phyloP scores from a whole-genome alignment of 179 eudicot species.

The Spinacia oleracea region DNA sequence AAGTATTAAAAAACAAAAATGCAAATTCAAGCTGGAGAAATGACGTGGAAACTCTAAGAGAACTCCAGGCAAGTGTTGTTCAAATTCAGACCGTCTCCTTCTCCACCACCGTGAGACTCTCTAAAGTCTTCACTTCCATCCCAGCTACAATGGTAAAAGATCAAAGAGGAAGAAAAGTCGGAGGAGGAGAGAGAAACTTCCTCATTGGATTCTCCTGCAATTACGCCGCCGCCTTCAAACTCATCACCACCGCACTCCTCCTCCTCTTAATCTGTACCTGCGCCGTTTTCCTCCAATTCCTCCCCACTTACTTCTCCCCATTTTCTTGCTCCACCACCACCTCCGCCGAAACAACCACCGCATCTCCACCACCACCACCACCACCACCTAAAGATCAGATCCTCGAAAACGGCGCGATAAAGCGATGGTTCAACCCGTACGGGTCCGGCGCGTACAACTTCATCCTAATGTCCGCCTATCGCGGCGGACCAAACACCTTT shows the following conservation, averaged over 20 bases:
- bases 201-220: constrained; percentile 49
- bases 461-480: constrained; percentile 30
- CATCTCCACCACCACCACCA: background rate
- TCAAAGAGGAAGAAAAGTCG: background rate
- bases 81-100: too few species aligned
- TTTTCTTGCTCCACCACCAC: constrained; percentile 4
- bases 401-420: background rate
- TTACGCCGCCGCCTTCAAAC: constrained; percentile 60
- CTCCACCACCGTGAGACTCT: background rate
- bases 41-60: too few species aligned
- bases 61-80: too few species aligned
- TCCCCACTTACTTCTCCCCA: constrained; percentile 39
- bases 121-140: background rate
- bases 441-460: constrained; percentile 43
- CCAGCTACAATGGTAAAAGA: background rate
- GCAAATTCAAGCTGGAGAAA: too few species aligned
- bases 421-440: constrained; percentile 26
- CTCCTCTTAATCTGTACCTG: constrained; percentile 42
- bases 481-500: constrained; percentile 27
- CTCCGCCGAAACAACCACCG: background rate
- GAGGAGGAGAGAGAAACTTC: constrained; percentile 27
- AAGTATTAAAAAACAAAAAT: too few species aligned
- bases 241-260: constrained; percentile 51
- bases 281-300: constrained; percentile 48
- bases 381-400: background rate